phyloP scores from a whole-genome alignment of 495 filamentous ascomycete species.

The Daldinia grandis region DNA sequence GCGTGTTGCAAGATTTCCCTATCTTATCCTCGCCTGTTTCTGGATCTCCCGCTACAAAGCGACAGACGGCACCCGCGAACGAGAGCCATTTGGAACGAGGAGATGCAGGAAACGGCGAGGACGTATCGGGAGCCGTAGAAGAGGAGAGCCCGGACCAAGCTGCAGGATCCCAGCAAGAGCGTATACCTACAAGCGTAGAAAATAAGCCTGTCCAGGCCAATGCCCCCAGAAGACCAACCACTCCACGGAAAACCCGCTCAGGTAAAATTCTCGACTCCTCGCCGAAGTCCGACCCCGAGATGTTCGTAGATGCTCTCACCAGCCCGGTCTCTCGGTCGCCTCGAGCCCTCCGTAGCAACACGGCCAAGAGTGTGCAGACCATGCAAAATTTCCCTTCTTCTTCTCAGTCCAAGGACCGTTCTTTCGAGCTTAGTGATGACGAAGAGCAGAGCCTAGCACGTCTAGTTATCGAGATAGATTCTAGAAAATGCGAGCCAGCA shows the following conservation, averaged over 20 bases:
- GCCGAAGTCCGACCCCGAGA: constrained; percentile 51
- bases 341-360: constrained; percentile 26
- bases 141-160: constrained; percentile 12
- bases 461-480: constrained; percentile 57
- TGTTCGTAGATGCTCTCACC: constrained; percentile 58
- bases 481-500: constrained; percentile 40
- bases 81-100: constrained; percentile 16
- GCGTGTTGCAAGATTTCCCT: constrained; percentile 55
- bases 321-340: constrained; percentile 42
- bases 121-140: constrained; percentile 19
- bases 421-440: constrained; percentile 53
- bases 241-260: constrained; percentile 13
- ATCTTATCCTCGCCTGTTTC: constrained; percentile 57
- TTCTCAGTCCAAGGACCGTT: constrained; percentile 37
- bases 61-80: constrained; percentile 28
- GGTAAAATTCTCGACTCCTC: constrained; percentile 37
- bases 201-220: background rate
- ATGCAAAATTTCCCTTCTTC: background rate
- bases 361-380: background rate
- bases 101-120: constrained; percentile 18
- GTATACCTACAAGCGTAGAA: background rate
- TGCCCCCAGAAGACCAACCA: background rate
- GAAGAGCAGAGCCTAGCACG: constrained; percentile 57
- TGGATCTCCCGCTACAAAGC: constrained; percentile 49
- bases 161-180: constrained; percentile 4